Base-by-base conservation (phyloP, 257 asterid genomes). In the Avicennia marina region DNA sequence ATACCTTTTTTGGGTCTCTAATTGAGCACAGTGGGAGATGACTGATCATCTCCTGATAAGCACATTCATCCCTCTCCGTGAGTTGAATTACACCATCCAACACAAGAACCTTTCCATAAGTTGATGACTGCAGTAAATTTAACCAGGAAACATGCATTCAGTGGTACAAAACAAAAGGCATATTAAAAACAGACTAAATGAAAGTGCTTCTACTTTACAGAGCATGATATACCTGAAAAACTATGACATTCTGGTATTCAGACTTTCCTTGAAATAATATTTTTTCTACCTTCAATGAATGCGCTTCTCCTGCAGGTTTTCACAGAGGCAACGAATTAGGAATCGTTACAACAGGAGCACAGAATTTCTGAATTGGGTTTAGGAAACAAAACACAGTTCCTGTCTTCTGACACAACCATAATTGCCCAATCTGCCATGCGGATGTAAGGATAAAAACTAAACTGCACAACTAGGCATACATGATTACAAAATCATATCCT, bases 1-100 rank as follows among this genome's bases (percentile, higher is more conserved):
- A 15, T 63, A 85, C 98, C 97, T 93, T 93, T 76, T 72, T 86
- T 0, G 98, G 98, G 75, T 74, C 84, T 11, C 80, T 83, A 60
- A 93, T 89, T 27, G 98, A 93, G 79, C 89, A 77, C 53, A 93
- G 97, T 6, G 98, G 98, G 52, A 93, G 95, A 73, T 89, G 98
- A 39, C 85, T 47, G 55, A 93, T 93, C 98, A 93, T 93, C 74
- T 93, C 98, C 74, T 88, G 98, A 64, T 91, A 91, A 72, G 98
- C 95, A 84, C 96, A 91, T 78, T 91, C 98, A 73, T 91, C 98
- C 74, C 98, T 88, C 76, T 91, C 98, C 0, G 98, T 91, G 42
- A 91, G 86, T 62, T 91, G 98, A 71, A 91, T 91, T 31, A 91
- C 98, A 64, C 98, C 96, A 67, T 91, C 98, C 87, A 91, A 67